A percentile compares a stretch with the other conserved stretches of the same genome.
Evolutionary conservation across 2,329 filamentous ascomycete genomes (phyloP).

Genomic region (Aspergillus brunneoviolaceus): DNA sequence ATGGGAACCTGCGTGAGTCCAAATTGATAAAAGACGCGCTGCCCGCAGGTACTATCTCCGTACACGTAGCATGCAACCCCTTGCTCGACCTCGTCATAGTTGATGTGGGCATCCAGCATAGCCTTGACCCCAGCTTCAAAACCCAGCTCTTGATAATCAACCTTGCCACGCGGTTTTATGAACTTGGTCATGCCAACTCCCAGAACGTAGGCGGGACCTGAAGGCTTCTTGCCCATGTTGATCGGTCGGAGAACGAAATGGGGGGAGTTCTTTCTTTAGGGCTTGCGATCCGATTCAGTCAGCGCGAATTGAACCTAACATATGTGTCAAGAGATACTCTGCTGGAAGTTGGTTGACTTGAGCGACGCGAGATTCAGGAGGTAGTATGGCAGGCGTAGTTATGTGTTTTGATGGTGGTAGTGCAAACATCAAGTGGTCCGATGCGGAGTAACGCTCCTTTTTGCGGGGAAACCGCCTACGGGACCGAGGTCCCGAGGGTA

Average conservation of each 20-base stretch:
- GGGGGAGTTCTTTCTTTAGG: conserved; percentile 20
- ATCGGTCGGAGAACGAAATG: not conserved
- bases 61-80: conserved; percentile 98
- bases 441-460: conserved; percentile 6
- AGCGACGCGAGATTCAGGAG: not conserved
- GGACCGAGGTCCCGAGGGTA: conserved; percentile 38
- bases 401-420: not conserved
- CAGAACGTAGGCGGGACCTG: conserved; percentile 74
- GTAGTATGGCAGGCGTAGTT: not conserved
- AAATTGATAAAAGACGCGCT: conserved; percentile 98
- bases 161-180: conserved; percentile 92
- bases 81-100: conserved; percentile 93
- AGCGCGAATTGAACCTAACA: not conserved
- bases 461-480: conserved; percentile 27
- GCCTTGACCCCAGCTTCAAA: conserved; percentile 91
- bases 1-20: conserved; percentile 96
- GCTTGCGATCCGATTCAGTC: not conserved
- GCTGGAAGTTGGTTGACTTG: not conserved
- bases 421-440: conserved; percentile 3
- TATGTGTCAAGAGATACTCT: conserved; percentile 5
- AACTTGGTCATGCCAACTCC: conserved; percentile 99
- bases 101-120: conserved; percentile 74
- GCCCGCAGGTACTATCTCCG: conserved; percentile 89
- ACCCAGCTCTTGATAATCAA: conserved; percentile 91
- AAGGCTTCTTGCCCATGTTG: conserved; percentile 53